phyloP scores from a whole-genome alignment of 108 stramenopile species.

The Nitzschia putrida region DNA sequence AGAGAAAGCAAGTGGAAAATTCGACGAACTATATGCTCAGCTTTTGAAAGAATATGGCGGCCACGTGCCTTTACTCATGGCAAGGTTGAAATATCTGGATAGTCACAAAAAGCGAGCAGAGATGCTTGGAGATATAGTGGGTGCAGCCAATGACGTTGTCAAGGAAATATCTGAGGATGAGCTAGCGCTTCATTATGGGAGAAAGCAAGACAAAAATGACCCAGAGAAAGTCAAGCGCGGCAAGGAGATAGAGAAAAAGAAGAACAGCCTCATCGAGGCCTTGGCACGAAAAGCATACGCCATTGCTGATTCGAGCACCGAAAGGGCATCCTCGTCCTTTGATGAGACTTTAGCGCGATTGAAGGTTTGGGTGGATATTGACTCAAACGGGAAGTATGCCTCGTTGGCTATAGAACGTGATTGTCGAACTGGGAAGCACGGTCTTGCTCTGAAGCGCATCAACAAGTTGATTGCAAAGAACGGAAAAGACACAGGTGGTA shows the following conservation, averaged over 20 bases:
- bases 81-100: conserved; percentile 38
- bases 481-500: conserved; percentile 47
- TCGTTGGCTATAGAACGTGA: conserved; percentile 35
- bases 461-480: conserved; percentile 43
- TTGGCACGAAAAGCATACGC: conserved; percentile 41
- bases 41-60: conserved; percentile 30
- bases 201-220: conserved; percentile 40
- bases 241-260: conserved; percentile 57
- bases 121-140: conserved; percentile 26
- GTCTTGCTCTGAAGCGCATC: conserved; percentile 39
- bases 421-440: conserved; percentile 26
- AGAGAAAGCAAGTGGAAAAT: conserved; percentile 36
- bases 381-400: conserved; percentile 41
- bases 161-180: conserved; percentile 31
- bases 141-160: conserved; percentile 33
- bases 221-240: conserved; percentile 25
- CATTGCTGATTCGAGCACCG: conserved; percentile 28
- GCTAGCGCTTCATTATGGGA: conserved; percentile 50
- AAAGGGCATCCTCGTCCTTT: conserved; percentile 17
- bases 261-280: conserved; percentile 40
- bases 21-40: conserved; percentile 28
- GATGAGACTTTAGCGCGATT: conserved; percentile 31
- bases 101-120: conserved; percentile 18
- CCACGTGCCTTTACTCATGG: conserved; percentile 44
- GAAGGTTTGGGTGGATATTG: conserved; percentile 48